Conservation (phyloP, 2,329 filamentous ascomycete genomes). For the Talaromyces sp. region DNA sequence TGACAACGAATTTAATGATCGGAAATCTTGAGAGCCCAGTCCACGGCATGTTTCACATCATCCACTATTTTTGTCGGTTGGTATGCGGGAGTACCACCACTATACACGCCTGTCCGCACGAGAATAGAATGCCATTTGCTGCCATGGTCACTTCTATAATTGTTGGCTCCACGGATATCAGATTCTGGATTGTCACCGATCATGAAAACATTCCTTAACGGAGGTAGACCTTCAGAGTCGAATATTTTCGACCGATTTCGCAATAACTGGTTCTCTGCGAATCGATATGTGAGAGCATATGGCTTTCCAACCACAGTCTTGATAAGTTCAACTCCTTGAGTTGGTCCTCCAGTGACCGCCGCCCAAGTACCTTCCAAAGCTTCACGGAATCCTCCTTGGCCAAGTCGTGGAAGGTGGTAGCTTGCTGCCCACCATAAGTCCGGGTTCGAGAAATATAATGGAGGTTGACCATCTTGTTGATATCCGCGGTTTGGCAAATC, state of each 20-base stretch:
- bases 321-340: constrained; percentile 54
- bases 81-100: constrained; percentile 55
- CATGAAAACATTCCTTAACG: constrained; percentile 83
- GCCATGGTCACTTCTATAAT: constrained; percentile 62
- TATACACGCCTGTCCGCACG: constrained; percentile 76
- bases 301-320: constrained; percentile 81
- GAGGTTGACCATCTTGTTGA: constrained; percentile 76
- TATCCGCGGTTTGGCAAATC: constrained; percentile 71
- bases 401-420: constrained; percentile 80
- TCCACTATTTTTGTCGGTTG: constrained; percentile 65
- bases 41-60: constrained; percentile 72
- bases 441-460: constrained; percentile 82
- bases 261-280: constrained; percentile 71
- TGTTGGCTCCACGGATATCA: constrained; percentile 84
- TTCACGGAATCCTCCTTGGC: constrained; percentile 85
- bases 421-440: constrained; percentile 86
- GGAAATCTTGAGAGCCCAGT: constrained; percentile 64
- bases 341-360: constrained; percentile 60
- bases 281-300: constrained; percentile 70
- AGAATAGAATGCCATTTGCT: constrained; percentile 76
- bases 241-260: constrained; percentile 56
- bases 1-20: not conserved
- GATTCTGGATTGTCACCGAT: constrained; percentile 86
- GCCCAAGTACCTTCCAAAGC: constrained; percentile 78
- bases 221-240: constrained; percentile 33